These are phyloP conservation scores for Phoma sp. DNA, from an alignment of 2,329 filamentous ascomycete species.

Conservation along the genomic window DNA sequence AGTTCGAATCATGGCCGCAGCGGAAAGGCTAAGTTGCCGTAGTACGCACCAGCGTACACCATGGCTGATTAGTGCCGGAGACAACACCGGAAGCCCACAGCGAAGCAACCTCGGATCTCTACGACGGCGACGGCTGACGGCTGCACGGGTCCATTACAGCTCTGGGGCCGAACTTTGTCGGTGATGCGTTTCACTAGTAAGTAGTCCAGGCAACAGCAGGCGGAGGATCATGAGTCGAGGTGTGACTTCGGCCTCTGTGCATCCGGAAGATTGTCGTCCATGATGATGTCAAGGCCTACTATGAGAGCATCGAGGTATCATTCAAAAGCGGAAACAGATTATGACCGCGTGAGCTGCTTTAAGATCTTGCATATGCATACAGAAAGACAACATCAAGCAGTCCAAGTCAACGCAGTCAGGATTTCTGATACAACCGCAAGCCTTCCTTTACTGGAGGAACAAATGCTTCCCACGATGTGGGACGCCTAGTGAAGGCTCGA, in stretches of 20 bases:
- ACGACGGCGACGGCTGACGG: background rate
- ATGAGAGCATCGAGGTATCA: background rate
- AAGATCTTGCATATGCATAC: background rate
- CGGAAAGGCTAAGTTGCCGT: conserved; percentile 12
- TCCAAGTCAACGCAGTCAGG: background rate
- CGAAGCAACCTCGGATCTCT: background rate
- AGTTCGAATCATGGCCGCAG: conserved; percentile 8
- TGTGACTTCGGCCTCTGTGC: background rate
- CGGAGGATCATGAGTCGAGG: background rate
- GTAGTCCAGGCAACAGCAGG: background rate
- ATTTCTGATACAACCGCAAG: background rate
- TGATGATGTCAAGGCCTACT: background rate
- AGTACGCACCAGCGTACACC: conserved; percentile 7
- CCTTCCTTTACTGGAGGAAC: background rate
- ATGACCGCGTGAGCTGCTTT: background rate
- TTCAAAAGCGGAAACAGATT: background rate
- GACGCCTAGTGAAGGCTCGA: background rate
- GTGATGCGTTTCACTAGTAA: background rate
- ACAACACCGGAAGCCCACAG: background rate
- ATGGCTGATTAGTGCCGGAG: conserved; percentile 11
- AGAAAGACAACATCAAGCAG: background rate
- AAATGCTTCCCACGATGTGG: background rate
- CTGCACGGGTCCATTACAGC: background rate
- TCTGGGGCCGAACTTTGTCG: conserved; percentile 1
- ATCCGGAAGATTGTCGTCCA: background rate